Base-by-base conservation (phyloP, 2,329 filamentous ascomycete genomes). In the Acrocalymma vagum region DNA sequence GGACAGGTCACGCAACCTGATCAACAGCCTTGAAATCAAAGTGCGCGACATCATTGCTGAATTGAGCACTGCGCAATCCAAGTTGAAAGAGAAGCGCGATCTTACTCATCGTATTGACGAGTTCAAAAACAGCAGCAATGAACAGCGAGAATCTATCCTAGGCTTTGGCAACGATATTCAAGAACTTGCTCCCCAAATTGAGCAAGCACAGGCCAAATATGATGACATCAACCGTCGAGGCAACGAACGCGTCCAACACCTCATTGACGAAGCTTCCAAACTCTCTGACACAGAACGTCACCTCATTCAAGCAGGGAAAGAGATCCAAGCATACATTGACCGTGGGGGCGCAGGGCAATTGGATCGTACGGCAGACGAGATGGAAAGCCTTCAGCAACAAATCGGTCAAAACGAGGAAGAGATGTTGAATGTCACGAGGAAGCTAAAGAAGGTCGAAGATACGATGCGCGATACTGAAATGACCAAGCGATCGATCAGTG, bases 401-500 rank as follows among this genome's bases (percentile, higher is more conserved):
- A 86, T 94, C 38, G 69, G 76, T 25, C 76, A 75, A 13, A 76
- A 86, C 10, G 87, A 95, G 58, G 75, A 74, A 13, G 87, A 94
- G 51, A 84, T 89, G 60, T 73, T 73, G 9, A 75, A 83, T 29
- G 74, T 94, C 36, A 86, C 85, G 3, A 77, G 80, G 16, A 81
- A 87, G 39, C 84, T 89, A 46, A 94, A 95, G 69, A 85, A 85
- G 55, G 79, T 96, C 34, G 87, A 87, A 51, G 82, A 88, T 32
- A 86, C 90, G 36, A 80, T 92, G 35, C 83, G 85, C 56, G 90
- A 91, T 60, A 88, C 89, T 41, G 88, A 92, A 51, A 84, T 86
- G 43, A 92, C 86, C 40, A 93, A 91, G 72, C 87, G 89, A 58
- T 91, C 89, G 51, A 96, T 99, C 55, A 79, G 78, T 15, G 91